These are phyloP conservation scores for Phytopythium delawarense DNA, from an alignment of 352 stramenopile species.

Conservation along the genomic window DNA sequence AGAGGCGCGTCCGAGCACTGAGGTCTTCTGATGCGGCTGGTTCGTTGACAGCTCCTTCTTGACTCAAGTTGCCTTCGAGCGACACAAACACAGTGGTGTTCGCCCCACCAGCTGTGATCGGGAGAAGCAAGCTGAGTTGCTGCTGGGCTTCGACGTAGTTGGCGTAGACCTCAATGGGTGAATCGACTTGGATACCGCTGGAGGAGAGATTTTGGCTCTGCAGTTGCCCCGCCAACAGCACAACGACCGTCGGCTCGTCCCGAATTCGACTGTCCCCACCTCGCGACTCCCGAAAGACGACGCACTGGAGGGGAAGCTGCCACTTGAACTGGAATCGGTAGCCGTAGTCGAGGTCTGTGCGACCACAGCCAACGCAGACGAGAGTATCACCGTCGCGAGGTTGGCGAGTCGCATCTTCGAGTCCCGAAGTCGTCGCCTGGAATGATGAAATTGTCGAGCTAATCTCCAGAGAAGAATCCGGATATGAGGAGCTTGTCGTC, in stretches of 20 bases:
- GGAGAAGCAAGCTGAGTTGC: background rate
- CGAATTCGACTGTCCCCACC: background rate
- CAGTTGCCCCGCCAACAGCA: background rate
- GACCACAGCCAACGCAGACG: background rate
- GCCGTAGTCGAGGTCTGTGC: background rate
- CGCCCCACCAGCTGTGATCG: background rate
- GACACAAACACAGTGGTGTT: conserved; percentile 4
- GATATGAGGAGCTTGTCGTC: too few species aligned
- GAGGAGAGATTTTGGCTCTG: background rate
- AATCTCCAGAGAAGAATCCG: too few species aligned
- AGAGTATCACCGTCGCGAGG: background rate
- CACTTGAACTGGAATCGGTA: background rate
- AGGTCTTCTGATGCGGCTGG: background rate
- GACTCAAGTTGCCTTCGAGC: background rate
- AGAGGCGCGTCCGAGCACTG: background rate
- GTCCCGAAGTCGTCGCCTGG: background rate
- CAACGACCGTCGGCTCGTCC: background rate
- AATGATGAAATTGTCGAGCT: background rate
- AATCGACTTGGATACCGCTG: background rate
- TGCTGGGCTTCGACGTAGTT: background rate
- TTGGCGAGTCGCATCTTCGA: background rate
- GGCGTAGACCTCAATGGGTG: background rate
- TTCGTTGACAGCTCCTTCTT: background rate
- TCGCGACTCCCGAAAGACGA: background rate
- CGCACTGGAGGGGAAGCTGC: background rate